A percentile compares a stretch with the other conserved stretches of the same genome.
phyloP scores from a whole-genome alignment of 441 rosid genomes.

The Viola pubescens region DNA sequence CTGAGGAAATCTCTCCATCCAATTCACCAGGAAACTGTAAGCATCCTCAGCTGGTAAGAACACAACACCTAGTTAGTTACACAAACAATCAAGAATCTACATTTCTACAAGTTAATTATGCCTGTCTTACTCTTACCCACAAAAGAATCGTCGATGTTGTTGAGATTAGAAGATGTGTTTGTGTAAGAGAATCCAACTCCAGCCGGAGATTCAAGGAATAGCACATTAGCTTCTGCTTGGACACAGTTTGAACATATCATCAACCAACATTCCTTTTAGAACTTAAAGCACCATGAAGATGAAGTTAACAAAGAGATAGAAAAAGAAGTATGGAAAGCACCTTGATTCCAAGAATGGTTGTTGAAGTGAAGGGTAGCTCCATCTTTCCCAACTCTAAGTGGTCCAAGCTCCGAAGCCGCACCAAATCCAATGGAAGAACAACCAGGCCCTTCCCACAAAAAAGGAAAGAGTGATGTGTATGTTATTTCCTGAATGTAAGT shows the following conservation, averaged over 20 bases:
- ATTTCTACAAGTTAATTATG: neutral
- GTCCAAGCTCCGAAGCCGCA: slow-evolving; percentile 52
- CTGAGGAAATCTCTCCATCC: slow-evolving; percentile 45
- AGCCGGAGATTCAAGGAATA: slow-evolving; percentile 57
- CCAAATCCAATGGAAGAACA: slow-evolving; percentile 64
- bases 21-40: slow-evolving; percentile 45
- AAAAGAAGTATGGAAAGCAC: slow-evolving; percentile 15
- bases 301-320: neutral
- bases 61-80: neutral
- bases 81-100: neutral
- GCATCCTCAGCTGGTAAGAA: slow-evolving; percentile 44
- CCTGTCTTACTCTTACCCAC: slow-evolving; percentile 28
- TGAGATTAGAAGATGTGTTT: slow-evolving; percentile 44
- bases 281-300: neutral
- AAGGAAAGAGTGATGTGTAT: neutral
- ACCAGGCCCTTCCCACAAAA: slow-evolving; percentile 41
- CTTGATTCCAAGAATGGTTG: slow-evolving; percentile 49
- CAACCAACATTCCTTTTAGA: neutral
- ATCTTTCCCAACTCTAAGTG: slow-evolving; percentile 38
- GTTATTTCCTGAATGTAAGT: no score
- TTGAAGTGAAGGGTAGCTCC: slow-evolving; percentile 39
- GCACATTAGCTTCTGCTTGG: slow-evolving; percentile 41
- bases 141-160: slow-evolving; percentile 37
- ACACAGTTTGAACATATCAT: neutral
- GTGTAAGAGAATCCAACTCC: slow-evolving; percentile 70